Evolutionary conservation across 106 monocot genomes (phyloP), one percentile per base, ranked within the genome.

Genomic region (Posidonia australis): DNA sequence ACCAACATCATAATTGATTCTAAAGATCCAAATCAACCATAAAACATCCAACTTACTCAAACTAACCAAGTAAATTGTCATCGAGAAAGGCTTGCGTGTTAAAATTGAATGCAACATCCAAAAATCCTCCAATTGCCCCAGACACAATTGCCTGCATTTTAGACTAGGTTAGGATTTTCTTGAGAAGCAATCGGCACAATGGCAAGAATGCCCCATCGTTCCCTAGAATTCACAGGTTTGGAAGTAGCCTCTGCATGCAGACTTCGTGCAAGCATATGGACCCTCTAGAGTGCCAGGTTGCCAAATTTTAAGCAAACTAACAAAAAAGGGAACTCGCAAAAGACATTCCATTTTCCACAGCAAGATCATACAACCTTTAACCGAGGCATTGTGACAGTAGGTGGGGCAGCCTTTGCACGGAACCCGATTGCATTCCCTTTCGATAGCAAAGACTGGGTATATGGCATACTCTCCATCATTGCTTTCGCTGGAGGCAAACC

Each of bases 301-400:
- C n/a, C n/a, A n/a, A n/a, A n/a, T n/a, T n/a, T n/a, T n/a, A n/a
- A n/a, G n/a, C n/a, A n/a, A n/a, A n/a, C n/a, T n/a, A n/a, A n/a
- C n/a, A n/a, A 62, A 22, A 62, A 46, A 19, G 16, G 6, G 45
- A 70, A 16, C 13, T 61, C 14, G 20, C 11, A 41, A 22, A 55
- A 23, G n/a, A 61, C 41, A 43, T 59, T 25, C 29, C 27, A 41
- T 0, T 5, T 61, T 30, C 5, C n/a, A 1, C 30, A 23, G 18
- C 17, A 61, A 61, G 18, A 58, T 31, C n/a, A 55, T 13, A 32
- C 65, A 60, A 90, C 96, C 75, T 98, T 98, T 55, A 98, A 64
- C 5, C 96, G 77, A 47, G 96, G 96, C 96, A 98, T 98, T 13
- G 96, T 98, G 30, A 98, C 96, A 45, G 96, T 98, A 30, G 96